Evolutionary conservation across 108 stramenopile genomes (phyloP), one percentile per base, ranked within the genome.

Genomic region (Thalassiosira profunda): DNA sequence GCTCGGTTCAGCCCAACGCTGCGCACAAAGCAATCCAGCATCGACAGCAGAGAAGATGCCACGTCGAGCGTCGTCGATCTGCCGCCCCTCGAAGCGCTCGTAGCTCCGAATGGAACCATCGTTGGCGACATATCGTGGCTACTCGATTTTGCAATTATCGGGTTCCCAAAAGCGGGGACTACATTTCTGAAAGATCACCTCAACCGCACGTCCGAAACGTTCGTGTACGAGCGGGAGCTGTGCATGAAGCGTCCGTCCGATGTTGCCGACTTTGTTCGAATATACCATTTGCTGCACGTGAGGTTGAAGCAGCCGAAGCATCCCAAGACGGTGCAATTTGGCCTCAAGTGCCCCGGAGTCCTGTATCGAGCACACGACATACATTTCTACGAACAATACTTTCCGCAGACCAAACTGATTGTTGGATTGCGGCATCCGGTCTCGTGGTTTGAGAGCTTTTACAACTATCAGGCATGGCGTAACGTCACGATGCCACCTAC

Each of bases 91-190:
- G 35, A 74, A 10, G 35, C 23, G 4, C 47, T 74, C 3, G 31
- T 74, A 1, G 26, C 44, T 23, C 17, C 18, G 11, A 65, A 65
- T 33, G 72, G 72, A 25, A 74, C 44, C 40, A 58, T 82, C 17
- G 73, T 82, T 23, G 67, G 67, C 1, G 75, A 76, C 21, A 71
- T 76, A 5, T 71, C 63, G 14, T 78, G 70, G 70, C 30, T 78
- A 40, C 30, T 93, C 28, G 78, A 93, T 58, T 88, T 93, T 71
- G 80, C 92, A 10, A 87, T 93, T 48, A 72, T 93, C 28, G 92
- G 86, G 2, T 88, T 88, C 51, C 89, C 92, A 44, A 93, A 93
- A 69, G 80, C 74, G 26, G 92, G 92, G 4, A 93, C 92, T 4
- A 76, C 84, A 8, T 86, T 86, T 17, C 51, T 92, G 62, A 75